A percentile compares a stretch with the other conserved stretches of the same genome.
phyloP scores from a whole-genome alignment of 306 rosid species.

The Leucaena leucocephala region DNA sequence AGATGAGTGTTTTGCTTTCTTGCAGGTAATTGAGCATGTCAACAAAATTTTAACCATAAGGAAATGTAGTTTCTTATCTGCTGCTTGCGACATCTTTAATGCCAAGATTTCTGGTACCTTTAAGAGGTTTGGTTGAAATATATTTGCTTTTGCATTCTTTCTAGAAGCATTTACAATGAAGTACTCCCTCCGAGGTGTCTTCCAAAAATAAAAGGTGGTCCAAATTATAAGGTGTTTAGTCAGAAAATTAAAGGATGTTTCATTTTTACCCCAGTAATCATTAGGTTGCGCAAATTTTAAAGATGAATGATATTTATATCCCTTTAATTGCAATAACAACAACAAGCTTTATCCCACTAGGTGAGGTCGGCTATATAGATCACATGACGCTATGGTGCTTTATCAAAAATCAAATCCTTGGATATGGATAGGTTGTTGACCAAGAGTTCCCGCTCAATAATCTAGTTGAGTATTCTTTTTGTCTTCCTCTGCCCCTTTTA shows the following conservation, averaged over 20 bases:
- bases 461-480: too few relatives aligned
- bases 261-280: background rate
- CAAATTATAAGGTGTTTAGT: background rate
- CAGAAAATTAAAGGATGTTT: background rate
- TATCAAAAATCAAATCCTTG: too few relatives aligned
- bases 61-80: constrained; percentile 75
- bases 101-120: constrained; percentile 94
- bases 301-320: background rate
- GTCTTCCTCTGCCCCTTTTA: too few relatives aligned
- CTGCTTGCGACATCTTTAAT: constrained; percentile 77
- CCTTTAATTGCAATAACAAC: background rate
- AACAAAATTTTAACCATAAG: constrained; percentile 76
- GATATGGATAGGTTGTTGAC: too few relatives aligned
- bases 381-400: too few relatives aligned
- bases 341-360: too few relatives aligned
- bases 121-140: constrained; percentile 60
- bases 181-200: background rate
- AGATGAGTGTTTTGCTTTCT: constrained; percentile 29
- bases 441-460: too few relatives aligned
- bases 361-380: too few relatives aligned
- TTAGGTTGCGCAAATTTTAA: background rate
- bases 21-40: constrained; percentile 80
- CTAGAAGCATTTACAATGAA: constrained; percentile 3
- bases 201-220: background rate
- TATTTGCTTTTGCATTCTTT: background rate